Evolutionary conservation across 176 grass and related monocot species (phyloP).

Genomic region (Avena atlantica): DNA sequence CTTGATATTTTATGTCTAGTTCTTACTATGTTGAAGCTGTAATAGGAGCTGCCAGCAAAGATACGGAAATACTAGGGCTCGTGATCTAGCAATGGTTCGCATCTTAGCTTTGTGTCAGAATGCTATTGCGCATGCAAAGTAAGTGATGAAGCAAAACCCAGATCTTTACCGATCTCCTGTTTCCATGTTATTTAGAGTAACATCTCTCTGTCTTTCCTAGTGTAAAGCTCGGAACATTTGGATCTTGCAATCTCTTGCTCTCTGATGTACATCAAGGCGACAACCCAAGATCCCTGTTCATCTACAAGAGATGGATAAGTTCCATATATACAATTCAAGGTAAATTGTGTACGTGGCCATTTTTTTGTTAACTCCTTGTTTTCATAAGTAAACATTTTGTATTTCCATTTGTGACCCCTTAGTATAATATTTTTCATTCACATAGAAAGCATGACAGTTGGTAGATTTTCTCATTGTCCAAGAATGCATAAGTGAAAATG

Average conservation of each 20-base stretch:
- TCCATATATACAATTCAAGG: constrained; percentile 87
- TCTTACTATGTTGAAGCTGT: constrained; percentile 49
- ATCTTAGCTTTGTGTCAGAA: constrained; percentile 78
- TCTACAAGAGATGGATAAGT: constrained; percentile 90
- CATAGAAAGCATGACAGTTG: background rate
- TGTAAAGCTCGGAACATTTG: constrained; percentile 54
- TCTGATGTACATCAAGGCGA: constrained; percentile 88
- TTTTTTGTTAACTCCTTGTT: background rate
- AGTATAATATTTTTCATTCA: constrained; percentile 22
- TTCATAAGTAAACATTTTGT: background rate
- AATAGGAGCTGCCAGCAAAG: constrained; percentile 76
- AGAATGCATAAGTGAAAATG: constrained; percentile 10
- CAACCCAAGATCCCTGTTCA: constrained; percentile 71
- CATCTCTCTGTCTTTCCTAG: constrained; percentile 51
- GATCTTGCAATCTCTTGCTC: constrained; percentile 72
- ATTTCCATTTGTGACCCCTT: constrained; percentile 16
- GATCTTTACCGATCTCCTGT: constrained; percentile 26
- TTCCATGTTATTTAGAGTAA: constrained; percentile 29
- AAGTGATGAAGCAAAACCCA: constrained; percentile 43
- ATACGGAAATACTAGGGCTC: constrained; percentile 82
- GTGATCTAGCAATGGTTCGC: constrained; percentile 78
- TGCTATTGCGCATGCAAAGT: constrained; percentile 85
- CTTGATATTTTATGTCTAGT: background rate
- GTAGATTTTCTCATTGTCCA: background rate
- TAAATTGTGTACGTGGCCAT: constrained; percentile 21